These are phyloP conservation scores for Medicago arabica DNA, from an alignment of 306 rosid genomes.

Conservation along the genomic window DNA sequence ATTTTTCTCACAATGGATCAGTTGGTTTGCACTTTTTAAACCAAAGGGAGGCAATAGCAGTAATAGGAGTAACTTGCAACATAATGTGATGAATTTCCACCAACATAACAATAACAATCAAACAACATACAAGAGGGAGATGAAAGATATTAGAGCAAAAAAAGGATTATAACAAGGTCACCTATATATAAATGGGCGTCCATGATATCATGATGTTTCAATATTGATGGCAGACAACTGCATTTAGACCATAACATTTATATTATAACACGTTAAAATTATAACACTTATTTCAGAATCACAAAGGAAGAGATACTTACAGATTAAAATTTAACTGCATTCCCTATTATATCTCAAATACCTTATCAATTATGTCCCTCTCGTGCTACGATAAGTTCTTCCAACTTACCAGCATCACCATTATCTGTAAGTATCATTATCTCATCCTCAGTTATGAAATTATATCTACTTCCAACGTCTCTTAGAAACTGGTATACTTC, in stretches of 20 bases:
- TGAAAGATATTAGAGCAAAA: conserved; percentile 8
- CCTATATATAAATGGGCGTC: conserved; percentile 9
- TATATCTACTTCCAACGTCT: conserved; percentile 78
- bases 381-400: conserved; percentile 85
- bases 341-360: conserved; percentile 25
- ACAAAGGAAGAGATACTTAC: conserved; percentile 27
- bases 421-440: conserved; percentile 55
- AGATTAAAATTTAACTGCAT: conserved; percentile 41
- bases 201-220: conserved; percentile 25
- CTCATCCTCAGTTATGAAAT: conserved; percentile 75
- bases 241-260: conserved; percentile 34
- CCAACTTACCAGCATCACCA: conserved; percentile 50
- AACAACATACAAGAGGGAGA: neutral
- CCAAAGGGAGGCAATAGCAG: no score
- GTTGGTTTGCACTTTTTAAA: no score
- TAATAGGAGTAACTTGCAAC: no score
- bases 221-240: conserved; percentile 28
- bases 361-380: conserved; percentile 41
- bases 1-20: no score
- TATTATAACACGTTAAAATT: conserved; percentile 9
- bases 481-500: conserved; percentile 92
- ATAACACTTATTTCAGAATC: conserved; percentile 34
- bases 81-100: no score
- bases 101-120: neutral
- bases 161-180: conserved; percentile 23